Evolutionary conservation across 1,284 basidiomycete genomes (phyloP), one percentile per base, ranked within the genome.

Genomic region (Trichosporon asahii): DNA sequence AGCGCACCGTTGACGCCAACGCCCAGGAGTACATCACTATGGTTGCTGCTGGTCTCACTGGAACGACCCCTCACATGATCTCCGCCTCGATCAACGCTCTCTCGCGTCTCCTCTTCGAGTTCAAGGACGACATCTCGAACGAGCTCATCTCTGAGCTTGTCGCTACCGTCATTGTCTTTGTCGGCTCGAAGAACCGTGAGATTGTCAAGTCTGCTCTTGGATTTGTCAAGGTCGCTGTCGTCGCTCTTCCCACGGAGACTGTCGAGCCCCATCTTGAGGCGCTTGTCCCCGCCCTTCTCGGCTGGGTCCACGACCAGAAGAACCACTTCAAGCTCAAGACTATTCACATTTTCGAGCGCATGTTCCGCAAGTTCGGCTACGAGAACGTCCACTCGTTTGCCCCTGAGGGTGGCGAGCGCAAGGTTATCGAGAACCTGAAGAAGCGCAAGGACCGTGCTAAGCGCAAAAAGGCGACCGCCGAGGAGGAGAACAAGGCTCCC

Each of bases 261-360:
- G 86, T 98, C 63, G 88, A 88, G 29, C 90, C 90, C 0, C 90
- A 95, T 78, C 86, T 99, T 14, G 86, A 87, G 31, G 86, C 87
- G 21, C 86, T 98, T 14, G 92, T 99, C 0, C 92, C 94, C 0
- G 91, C 91, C 0, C 87, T 99, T 18, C 86, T 99, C 27, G 87
- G 87, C 68, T 97, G 96, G 94, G 93, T 93, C 6, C 93, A 96
- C 78, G 95, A 98, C 81, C 95, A 99, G 85, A 96, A 96, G 83
- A 98, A 99, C 80, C 96, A 98, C 82, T 99, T 99, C 89, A 99
- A 99, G 83, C 87, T 88, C 68, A 98, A 98, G 85, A 93, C 98
- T 14, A 89, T 94, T 61, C 95, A 98, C 83, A 95, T 99, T 71
- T 94, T 99, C 76, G 97, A 99, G 86, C 89, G 97, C 63, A 90